Evolutionary conservation across 2,329 filamentous ascomycete species (phyloP), one percentile per base, ranked within the genome.

Genomic region (Metarhizium brunneum): DNA sequence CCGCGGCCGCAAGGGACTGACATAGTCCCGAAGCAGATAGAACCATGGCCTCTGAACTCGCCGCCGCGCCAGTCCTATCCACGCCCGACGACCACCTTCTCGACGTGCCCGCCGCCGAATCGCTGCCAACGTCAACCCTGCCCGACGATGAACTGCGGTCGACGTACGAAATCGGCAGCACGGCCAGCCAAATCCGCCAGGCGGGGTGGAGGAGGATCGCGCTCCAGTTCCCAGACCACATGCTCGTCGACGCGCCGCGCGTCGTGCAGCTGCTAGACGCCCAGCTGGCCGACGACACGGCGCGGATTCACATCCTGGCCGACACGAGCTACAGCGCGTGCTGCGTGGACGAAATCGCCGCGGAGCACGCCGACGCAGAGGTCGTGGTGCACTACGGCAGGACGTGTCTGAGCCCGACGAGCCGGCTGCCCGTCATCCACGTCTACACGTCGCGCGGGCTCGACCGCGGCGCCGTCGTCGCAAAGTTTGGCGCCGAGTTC

Each of bases 291-390:
- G 47, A 40, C 30, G 16, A 13, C 45, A 29, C 53, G 47, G 61
- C 55, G 55, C 67, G 78, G 59, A 77, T 97, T 53, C 95, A 88
- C 63, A 92, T 99, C 58, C 76, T 99, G 18, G 94, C 87, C 36
- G 94, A 99, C 70, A 97, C 94, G 2, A 96, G 92, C 2, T 99
- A 97, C 71, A 95, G 94, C 57, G 87, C 92, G 0, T 99, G 94
- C 73, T 99, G 94, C 66, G 92, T 97, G 18, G 94, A 99, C 66
- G 94, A 99, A 73, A 86, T 97, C 45, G 94, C 94, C 0, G 94
- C 94, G 2, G 92, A 99, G 69, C 94, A 99, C 68, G 87, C 90
- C 16, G 81, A 90, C 64, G 92, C 94, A 6, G 87, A 97, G 59
- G 89, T 91, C 0, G 88, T 97, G 1, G 86, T 99, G 14, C 94